phyloP scores from a whole-genome alignment of 371 early-diverging fungal genomes.

The Mortierella sp. region DNA sequence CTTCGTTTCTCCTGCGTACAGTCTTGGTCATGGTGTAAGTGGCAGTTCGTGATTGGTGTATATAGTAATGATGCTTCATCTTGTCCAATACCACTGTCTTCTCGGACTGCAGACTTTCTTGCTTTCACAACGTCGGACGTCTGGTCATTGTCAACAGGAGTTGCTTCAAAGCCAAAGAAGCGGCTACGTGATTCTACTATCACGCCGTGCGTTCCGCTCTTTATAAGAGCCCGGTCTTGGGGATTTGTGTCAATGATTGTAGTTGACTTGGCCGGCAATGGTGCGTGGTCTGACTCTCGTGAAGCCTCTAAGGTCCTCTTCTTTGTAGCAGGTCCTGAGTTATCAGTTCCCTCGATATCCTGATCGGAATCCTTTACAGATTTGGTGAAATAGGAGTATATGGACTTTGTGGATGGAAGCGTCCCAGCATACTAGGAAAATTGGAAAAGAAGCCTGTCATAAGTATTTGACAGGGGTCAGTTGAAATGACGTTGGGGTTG shows the following conservation, averaged over 20 bases:
- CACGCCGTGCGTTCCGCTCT: background rate
- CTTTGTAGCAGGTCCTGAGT: background rate
- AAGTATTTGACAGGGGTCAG: background rate
- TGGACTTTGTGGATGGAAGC: constrained; percentile 17
- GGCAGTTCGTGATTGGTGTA: background rate
- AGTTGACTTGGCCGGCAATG: background rate
- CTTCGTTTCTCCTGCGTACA: background rate
- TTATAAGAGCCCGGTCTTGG: background rate
- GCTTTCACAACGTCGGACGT: background rate
- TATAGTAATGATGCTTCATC: constrained; percentile 16
- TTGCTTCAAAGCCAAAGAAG: constrained; percentile 39
- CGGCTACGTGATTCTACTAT: constrained; percentile 40
- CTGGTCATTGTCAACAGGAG: background rate
- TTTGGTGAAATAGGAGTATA: constrained; percentile 26
- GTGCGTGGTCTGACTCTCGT: background rate
- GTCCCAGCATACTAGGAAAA: background rate
- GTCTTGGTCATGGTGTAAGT: background rate
- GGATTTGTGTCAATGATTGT: background rate
- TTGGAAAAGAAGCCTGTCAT: background rate
- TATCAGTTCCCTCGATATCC: background rate
- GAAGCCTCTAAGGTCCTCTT: constrained; percentile 1
- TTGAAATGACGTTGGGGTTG: no score
- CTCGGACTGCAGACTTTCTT: constrained; percentile 8
- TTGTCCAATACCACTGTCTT: constrained; percentile 45
- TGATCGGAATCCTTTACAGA: background rate